These are phyloP conservation scores for Nidula niveotomentosa DNA, from an alignment of 1,284 basidiomycete species.

Conservation along the genomic window DNA sequence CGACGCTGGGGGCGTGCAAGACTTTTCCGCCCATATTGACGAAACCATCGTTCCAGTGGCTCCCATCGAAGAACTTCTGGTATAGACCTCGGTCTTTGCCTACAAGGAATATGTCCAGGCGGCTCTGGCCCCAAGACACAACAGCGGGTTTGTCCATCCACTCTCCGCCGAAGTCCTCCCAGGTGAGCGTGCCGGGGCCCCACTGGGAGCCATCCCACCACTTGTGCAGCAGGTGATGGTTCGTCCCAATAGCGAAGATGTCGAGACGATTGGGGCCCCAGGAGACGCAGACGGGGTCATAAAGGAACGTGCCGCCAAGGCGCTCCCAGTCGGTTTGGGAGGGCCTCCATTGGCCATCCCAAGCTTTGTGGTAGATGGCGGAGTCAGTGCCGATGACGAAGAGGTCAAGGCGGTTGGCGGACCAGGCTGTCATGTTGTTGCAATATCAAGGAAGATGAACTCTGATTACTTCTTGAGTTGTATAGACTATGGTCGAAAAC, in stretches of 20 bases:
- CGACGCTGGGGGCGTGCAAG: background rate
- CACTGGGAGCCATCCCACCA: slow-evolving; percentile 4
- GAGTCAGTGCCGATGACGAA: slow-evolving; percentile 8
- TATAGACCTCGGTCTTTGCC: background rate
- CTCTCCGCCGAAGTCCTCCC: slow-evolving; percentile 4
- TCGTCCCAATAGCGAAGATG: slow-evolving; percentile 6
- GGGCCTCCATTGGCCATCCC: slow-evolving; percentile 6
- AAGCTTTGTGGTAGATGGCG: slow-evolving; percentile 8
- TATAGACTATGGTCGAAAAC: too few relatives aligned
- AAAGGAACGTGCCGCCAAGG: slow-evolving; percentile 5
- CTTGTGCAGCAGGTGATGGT: slow-evolving; percentile 4
- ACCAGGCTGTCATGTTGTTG: slow-evolving; percentile 6
- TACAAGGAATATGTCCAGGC: slow-evolving; percentile 2
- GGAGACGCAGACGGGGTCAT: background rate
- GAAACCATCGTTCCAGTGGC: background rate
- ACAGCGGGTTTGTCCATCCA: background rate
- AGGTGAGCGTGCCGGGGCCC: slow-evolving; percentile 2
- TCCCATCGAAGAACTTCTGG: slow-evolving; percentile 4
- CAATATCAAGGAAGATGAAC: too few relatives aligned
- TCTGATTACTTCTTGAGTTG: too few relatives aligned
- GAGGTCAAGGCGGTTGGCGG: slow-evolving; percentile 9
- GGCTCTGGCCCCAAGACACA: slow-evolving; percentile 1
- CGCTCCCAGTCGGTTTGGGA: slow-evolving; percentile 3
- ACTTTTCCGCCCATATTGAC: slow-evolving; percentile 1
- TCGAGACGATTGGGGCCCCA: slow-evolving; percentile 4